Base-by-base conservation (phyloP, 768 basidiomycete genomes). In the Tulasnella sp. region DNA sequence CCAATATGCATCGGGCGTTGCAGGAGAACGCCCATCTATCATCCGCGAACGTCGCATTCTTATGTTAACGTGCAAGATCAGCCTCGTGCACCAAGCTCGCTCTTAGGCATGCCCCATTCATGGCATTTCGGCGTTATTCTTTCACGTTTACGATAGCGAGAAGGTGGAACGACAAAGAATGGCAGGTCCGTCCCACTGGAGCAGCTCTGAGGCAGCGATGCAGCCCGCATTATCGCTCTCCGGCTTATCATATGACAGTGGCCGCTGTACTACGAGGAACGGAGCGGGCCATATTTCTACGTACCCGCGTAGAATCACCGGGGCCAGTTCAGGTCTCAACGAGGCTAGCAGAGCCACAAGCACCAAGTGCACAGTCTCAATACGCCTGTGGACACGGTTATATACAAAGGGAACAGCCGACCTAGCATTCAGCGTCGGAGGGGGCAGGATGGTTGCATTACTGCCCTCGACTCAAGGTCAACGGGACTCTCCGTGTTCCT, bases 271-370 rank as follows among this genome's bases (percentile, higher is more conserved):
- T 31, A n/a, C 14, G 62, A 6, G 34, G n/a, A 8, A 12, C 27
- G n/a, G 34, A 34, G n/a, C 34, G 14, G 62, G 4, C 34, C 31
- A 52, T 3, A 4, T 4, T 52, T 19, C 48, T 21, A 52, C 18
- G 21, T 52, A 24, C 18, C 48, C 48, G 24, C 21, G 7, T 27
- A 10, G 62, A 44, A 68, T 27, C 34, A 16, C 34, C 34, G 27
- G 62, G 34, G n/a, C 62, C 48, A 68, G 62, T 68, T 68, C 62
- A 68, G n/a, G 62, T 68, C 62, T 68, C 34, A 68, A 68, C 34
- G 62, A 31, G 62, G 27, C 34, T 24, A 52, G 9, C 48, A 52
- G 62, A 34, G 62, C 62, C 62, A 27, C 27, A 27, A 68, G 62
- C 27, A 68, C 9, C n/a, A 68, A 62, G n/a, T n/a, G 31, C 16